Conservation (phyloP, 2,329 filamentous ascomycete genomes). For the Cordyceps fumosorosea region DNA sequence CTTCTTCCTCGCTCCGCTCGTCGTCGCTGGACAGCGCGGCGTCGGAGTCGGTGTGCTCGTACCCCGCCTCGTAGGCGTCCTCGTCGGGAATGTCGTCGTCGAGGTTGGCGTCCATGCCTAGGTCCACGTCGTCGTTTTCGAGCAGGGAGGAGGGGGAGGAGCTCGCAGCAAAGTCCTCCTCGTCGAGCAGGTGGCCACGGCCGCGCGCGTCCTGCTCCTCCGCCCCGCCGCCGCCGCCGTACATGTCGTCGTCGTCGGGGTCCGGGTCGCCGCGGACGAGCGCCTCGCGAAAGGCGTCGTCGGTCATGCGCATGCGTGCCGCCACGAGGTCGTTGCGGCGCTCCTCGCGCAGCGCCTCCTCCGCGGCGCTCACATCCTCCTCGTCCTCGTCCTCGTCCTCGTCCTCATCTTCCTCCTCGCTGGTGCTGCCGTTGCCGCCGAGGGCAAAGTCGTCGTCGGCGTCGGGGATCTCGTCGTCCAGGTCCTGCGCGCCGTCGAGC, state of each 20-base stretch:
- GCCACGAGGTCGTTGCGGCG: constrained; percentile 43
- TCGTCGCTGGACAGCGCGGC: constrained; percentile 46
- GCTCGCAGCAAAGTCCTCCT: constrained; percentile 48
- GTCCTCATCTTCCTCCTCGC: constrained; percentile 35
- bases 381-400: constrained; percentile 37
- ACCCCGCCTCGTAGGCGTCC: constrained; percentile 46
- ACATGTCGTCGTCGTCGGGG: constrained; percentile 41
- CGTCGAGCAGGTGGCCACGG: constrained; percentile 53
- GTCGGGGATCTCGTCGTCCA: constrained; percentile 70
- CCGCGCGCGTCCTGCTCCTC: constrained; percentile 50
- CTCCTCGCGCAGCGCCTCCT: constrained; percentile 35
- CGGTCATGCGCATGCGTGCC: constrained; percentile 46
- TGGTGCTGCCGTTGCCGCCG: constrained; percentile 37
- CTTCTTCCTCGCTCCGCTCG: constrained; percentile 16
- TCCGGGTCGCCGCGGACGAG: constrained; percentile 45
- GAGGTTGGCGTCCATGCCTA: constrained; percentile 51
- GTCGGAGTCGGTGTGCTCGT: constrained; percentile 74
- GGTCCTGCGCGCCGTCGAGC: constrained; percentile 50
- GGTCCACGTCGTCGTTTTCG: constrained; percentile 20
- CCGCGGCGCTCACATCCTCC: constrained; percentile 25
- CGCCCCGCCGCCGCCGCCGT: constrained; percentile 40
- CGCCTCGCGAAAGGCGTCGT: constrained; percentile 57
- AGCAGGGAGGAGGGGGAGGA: constrained; percentile 20
- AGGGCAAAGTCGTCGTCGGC: constrained; percentile 51
- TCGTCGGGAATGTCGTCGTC: constrained; percentile 65